Evolutionary conservation across 805 yeast species (phyloP), one percentile per base, ranked within the genome.

Genomic region (Nakazawaea ishiwadae): DNA sequence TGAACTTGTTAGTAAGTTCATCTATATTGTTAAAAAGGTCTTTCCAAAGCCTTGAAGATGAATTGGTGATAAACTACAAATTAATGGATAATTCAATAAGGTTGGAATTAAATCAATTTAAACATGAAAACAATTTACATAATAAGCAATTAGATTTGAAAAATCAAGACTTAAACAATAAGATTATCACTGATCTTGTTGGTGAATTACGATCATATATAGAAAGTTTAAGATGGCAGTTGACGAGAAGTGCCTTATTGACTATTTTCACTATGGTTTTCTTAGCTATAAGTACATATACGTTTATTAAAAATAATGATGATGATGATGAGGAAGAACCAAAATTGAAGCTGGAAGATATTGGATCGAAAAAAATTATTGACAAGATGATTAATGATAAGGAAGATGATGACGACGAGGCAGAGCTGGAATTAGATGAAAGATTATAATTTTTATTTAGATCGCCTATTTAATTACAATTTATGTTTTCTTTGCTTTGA

Each of bases 141-240:
- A 85, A 84, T 41, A 82, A 82, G 52, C 67, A 71, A 33, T 71
- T 86, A 31, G 79, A 81, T 55, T 64, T 85, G 48, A 73, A 75
- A 47, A 78, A 89, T 40, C 95, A 87, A 54, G 96, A 85, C 53
- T 72, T 91, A 35, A 81, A 84, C 50, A 89, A 88, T 62, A 81
- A 87, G 50, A 90, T 91, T 45, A 77, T 85, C 18, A 84, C 93
- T 4, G 84, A 84, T 50, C 71, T 93, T 50, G 78, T 81, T 46
- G 80, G 93, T 26, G 93, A 86, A 6, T 75, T 89, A 56, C 78
- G 87, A 55, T 81, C 93, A 0, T 93, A 88, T 43, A 85, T 88
- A 44, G 99, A 91, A 62, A 78, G 81, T 44, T 69, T 91, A 46
- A 71, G 98, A 52, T 91, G 99, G 99, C 88, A 87, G 54, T 78